Evolutionary conservation across 352 stramenopile species (phyloP).

Genomic region (Phytophthora lateralis): DNA sequence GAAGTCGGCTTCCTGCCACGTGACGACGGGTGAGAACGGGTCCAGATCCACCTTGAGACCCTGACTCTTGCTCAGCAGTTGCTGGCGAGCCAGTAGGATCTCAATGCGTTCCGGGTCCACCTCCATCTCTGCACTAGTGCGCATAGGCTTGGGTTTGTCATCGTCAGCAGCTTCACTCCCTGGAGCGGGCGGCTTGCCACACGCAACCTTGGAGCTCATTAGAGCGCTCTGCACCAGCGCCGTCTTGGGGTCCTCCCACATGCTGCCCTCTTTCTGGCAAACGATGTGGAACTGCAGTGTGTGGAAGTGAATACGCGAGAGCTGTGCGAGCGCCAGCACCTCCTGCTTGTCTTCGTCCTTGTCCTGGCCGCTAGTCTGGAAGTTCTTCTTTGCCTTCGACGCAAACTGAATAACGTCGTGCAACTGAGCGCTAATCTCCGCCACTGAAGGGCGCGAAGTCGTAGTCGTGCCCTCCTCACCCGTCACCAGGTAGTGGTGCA

Average conservation of each 20-base stretch:
- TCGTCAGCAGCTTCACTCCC: constrained; percentile 17
- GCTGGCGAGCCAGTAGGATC: constrained; percentile 56
- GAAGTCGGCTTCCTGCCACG: constrained; percentile 77
- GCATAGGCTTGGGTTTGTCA: constrained; percentile 41
- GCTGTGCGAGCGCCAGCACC: constrained; percentile 55
- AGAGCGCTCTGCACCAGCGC: constrained; percentile 77
- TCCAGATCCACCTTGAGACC: constrained; percentile 64
- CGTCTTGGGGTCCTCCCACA: constrained; percentile 73
- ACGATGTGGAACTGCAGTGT: constrained; percentile 89
- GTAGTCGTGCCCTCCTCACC: constrained; percentile 74
- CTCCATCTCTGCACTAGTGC: constrained; percentile 66
- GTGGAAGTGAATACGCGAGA: constrained; percentile 87
- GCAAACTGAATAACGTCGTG: constrained; percentile 73
- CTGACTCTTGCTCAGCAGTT: constrained; percentile 64
- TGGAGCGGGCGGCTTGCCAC: constrained; percentile 56
- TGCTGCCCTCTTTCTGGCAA: constrained; percentile 66
- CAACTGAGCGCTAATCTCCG: constrained; percentile 75
- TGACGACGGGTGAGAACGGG: constrained; percentile 65
- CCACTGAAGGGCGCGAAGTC: constrained; percentile 73
- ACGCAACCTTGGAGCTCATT: constrained; percentile 85
- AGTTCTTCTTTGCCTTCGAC: constrained; percentile 48
- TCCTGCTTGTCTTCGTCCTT: constrained; percentile 25
- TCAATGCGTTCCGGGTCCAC: constrained; percentile 77
- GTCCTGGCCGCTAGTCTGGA: constrained; percentile 34
- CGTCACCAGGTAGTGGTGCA: constrained; percentile 84